phyloP scores from a whole-genome alignment of 2,329 filamentous ascomycete species.

The Monosporascus sp. region DNA sequence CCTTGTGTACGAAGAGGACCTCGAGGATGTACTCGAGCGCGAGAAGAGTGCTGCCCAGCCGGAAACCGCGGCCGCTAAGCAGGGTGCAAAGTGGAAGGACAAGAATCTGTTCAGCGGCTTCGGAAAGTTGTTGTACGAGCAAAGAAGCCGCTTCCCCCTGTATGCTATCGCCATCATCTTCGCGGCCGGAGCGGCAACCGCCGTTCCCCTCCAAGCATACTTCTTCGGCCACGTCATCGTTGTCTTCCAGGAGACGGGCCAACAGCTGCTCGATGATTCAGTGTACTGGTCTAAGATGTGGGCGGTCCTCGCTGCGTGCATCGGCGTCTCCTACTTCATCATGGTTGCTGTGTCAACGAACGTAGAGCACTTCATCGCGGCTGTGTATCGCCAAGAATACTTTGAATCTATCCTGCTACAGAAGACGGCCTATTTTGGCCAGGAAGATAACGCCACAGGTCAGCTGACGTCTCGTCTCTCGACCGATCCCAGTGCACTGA shows the following conservation, averaged over 20 bases:
- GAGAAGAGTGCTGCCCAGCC: background rate
- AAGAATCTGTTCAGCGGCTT: constrained; percentile 41
- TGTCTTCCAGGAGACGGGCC: constrained; percentile 43
- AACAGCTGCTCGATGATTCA: constrained; percentile 43
- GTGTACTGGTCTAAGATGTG: constrained; percentile 41
- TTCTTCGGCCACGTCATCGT: constrained; percentile 46
- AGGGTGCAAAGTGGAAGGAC: constrained; percentile 17
- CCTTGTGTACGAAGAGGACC: too few relatives aligned
- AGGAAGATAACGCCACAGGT: constrained; percentile 50
- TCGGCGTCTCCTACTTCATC: constrained; percentile 45
- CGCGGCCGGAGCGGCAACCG: constrained; percentile 34
- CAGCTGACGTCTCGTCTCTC: constrained; percentile 48
- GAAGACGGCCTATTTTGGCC: constrained; percentile 51
- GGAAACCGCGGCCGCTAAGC: constrained; percentile 22
- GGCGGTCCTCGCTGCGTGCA: constrained; percentile 47
- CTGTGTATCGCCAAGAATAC: constrained; percentile 3
- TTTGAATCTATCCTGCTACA: constrained; percentile 41
- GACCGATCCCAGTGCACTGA: constrained; percentile 48
- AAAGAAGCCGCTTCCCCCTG: constrained; percentile 40
- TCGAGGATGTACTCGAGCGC: background rate
- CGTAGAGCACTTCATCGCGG: constrained; percentile 49
- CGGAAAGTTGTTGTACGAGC: constrained; percentile 48
- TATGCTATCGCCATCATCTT: constrained; percentile 43
- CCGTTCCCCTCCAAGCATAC: constrained; percentile 44
- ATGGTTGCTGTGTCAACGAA: constrained; percentile 27